Percentiles rank a stretch among this genome's conserved stretches.
Conservation (phyloP, 257 asterid genomes). For the Solanum peruvianum region DNA sequence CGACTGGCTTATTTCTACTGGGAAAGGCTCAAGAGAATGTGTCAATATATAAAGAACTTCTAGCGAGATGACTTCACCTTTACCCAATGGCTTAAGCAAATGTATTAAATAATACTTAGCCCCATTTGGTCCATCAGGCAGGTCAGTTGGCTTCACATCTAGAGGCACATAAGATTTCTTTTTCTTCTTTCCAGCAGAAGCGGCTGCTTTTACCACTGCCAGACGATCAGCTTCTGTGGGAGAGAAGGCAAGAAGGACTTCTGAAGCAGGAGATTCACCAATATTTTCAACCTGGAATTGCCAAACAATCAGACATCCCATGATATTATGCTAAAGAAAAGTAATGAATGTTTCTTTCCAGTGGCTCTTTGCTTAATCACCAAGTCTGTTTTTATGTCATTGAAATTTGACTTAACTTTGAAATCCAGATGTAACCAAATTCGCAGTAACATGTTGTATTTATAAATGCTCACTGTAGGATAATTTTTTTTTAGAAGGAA, state of each 20-base stretch:
- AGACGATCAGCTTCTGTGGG: slow-evolving; percentile 65
- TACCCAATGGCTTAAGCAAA: slow-evolving; percentile 45
- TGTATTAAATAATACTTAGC: slow-evolving; percentile 48
- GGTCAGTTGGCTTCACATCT: slow-evolving; percentile 47
- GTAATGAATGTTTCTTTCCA: background rate
- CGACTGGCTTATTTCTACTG: slow-evolving; percentile 76
- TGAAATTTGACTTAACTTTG: background rate
- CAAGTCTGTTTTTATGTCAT: background rate
- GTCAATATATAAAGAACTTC: slow-evolving; percentile 67
- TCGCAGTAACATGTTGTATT: background rate
- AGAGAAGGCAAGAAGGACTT: slow-evolving; percentile 68
- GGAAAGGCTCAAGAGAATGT: slow-evolving; percentile 92
- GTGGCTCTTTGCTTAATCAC: background rate
- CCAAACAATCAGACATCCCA: background rate
- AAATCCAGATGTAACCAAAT: background rate
- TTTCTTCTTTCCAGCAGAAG: slow-evolving; percentile 61
- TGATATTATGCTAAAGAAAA: background rate
- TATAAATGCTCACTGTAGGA: background rate
- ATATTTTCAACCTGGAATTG: slow-evolving; percentile 63
- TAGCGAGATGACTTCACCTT: slow-evolving; percentile 53
- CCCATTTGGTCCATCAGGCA: slow-evolving; percentile 64
- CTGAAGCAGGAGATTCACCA: slow-evolving; percentile 55
- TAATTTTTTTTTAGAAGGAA: background rate
- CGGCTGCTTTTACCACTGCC: slow-evolving; percentile 73
- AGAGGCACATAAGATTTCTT: slow-evolving; percentile 66